These are phyloP conservation scores for Dovyalis caffra DNA, from an alignment of 345 rosid species.

Conservation along the genomic window DNA sequence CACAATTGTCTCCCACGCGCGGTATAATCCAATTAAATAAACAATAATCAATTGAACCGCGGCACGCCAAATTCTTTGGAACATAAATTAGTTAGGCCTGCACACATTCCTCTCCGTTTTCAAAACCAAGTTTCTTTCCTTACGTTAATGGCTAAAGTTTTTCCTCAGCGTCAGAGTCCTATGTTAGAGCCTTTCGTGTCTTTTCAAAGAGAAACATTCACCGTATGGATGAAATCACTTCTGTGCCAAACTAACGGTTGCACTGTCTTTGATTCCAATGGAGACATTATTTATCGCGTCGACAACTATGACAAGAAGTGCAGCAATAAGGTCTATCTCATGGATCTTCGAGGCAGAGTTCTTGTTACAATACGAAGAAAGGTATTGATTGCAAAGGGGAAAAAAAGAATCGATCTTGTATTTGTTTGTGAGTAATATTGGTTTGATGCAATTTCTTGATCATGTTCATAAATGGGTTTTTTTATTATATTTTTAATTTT, in stretches of 20 bases:
- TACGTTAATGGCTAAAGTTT: constrained; percentile 24
- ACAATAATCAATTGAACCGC: not conserved
- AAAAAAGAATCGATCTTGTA: not conserved
- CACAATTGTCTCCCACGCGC: not conserved
- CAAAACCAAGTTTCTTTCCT: not conserved
- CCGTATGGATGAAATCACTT: constrained; percentile 56
- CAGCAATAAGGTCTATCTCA: constrained; percentile 35
- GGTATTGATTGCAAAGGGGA: constrained; percentile 19
- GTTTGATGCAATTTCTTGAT: not conserved
- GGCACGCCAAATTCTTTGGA: not conserved
- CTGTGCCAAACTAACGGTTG: constrained; percentile 44
- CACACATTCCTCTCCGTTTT: not conserved
- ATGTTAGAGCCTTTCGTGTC: constrained; percentile 19
- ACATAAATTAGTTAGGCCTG: not conserved
- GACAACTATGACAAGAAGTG: constrained; percentile 47
- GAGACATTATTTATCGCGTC: constrained; percentile 39
- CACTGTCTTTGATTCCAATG: constrained; percentile 41
- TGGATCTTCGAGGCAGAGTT: constrained; percentile 48
- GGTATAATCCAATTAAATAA: not conserved
- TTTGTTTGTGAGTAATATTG: not conserved
- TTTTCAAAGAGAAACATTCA: constrained; percentile 30
- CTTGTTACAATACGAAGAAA: constrained; percentile 37
- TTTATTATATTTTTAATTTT: not conserved
- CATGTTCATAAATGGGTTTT: not conserved
- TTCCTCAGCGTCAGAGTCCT: constrained; percentile 13